These are phyloP conservation scores for Rugonectria rugulosa DNA, from an alignment of 2,329 filamentous ascomycete species.

Conservation along the genomic window DNA sequence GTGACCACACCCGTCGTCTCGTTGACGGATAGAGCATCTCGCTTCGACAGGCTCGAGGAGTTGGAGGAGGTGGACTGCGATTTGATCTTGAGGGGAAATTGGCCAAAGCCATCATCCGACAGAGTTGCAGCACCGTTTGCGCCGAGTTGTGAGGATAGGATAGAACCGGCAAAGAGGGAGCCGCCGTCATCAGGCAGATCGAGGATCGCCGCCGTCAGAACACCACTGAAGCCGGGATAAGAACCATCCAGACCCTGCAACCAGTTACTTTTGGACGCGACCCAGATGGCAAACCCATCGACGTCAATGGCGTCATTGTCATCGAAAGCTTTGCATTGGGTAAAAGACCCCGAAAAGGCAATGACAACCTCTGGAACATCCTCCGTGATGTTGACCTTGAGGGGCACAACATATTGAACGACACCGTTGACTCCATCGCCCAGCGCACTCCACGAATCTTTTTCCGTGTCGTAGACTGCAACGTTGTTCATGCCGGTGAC, in stretches of 20 bases:
- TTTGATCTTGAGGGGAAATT: constrained; percentile 65
- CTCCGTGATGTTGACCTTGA: constrained; percentile 79
- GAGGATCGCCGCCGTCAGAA: constrained; percentile 74
- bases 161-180: constrained; percentile 82
- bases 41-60: constrained; percentile 53
- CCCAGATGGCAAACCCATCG: constrained; percentile 88
- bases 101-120: constrained; percentile 58
- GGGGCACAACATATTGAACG: constrained; percentile 76
- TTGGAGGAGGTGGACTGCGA: constrained; percentile 39
- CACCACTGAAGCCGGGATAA: constrained; percentile 73
- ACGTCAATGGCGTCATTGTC: constrained; percentile 67
- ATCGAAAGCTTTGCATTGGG: constrained; percentile 72
- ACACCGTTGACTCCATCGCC: constrained; percentile 86
- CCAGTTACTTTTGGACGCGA: constrained; percentile 87
- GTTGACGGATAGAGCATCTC: constrained; percentile 50
- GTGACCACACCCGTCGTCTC: constrained; percentile 74
- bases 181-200: constrained; percentile 67
- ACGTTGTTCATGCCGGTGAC: constrained; percentile 75
- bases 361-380: constrained; percentile 76
- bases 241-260: constrained; percentile 76
- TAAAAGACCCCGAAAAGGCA: constrained; percentile 82
- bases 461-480: constrained; percentile 75
- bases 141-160: constrained; percentile 77
- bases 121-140: constrained; percentile 78
- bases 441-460: constrained; percentile 77